Evolutionary conservation across 352 stramenopile species (phyloP).

Genomic region (Phytophthora pisi): DNA sequence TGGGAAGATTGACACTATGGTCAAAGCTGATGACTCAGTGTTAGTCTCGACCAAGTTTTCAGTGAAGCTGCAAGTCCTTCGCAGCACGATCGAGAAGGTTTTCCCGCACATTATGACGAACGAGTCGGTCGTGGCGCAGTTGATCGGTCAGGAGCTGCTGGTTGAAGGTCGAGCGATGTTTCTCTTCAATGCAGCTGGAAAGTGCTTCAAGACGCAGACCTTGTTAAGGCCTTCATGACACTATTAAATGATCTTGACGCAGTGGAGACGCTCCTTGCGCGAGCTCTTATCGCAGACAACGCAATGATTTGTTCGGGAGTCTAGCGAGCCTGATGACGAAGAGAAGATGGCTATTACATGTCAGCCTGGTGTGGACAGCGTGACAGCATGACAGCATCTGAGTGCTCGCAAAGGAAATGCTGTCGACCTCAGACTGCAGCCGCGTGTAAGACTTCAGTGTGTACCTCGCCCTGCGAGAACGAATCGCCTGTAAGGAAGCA

Average conservation of each 20-base stretch:
- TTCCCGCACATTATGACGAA: not conserved
- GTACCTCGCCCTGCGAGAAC: too few species aligned
- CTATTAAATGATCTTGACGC: not conserved
- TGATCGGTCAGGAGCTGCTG: not conserved
- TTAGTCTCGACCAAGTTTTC: not conserved
- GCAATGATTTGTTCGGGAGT: not conserved
- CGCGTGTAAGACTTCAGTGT: too few species aligned
- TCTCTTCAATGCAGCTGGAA: not conserved
- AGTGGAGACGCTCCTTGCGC: not conserved
- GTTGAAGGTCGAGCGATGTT: not conserved
- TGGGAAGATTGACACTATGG: not conserved
- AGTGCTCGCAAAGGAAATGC: too few species aligned
- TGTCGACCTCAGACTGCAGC: too few species aligned
- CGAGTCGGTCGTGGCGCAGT: not conserved
- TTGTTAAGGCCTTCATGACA: not conserved
- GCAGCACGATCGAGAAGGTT: not conserved
- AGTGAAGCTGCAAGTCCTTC: not conserved
- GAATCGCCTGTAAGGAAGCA: too few species aligned
- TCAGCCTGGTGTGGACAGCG: too few species aligned
- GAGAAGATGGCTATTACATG: too few species aligned
- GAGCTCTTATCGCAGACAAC: not conserved
- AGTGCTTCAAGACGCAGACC: not conserved
- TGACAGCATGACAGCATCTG: too few species aligned
- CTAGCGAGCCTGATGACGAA: not conserved
- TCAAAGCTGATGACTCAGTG: not conserved